A percentile compares a stretch with the other conserved stretches of the same genome.
These are phyloP conservation scores for Xylariaceae sp. DNA, from an alignment of 2,329 filamentous ascomycete species.

Conservation along the genomic window DNA sequence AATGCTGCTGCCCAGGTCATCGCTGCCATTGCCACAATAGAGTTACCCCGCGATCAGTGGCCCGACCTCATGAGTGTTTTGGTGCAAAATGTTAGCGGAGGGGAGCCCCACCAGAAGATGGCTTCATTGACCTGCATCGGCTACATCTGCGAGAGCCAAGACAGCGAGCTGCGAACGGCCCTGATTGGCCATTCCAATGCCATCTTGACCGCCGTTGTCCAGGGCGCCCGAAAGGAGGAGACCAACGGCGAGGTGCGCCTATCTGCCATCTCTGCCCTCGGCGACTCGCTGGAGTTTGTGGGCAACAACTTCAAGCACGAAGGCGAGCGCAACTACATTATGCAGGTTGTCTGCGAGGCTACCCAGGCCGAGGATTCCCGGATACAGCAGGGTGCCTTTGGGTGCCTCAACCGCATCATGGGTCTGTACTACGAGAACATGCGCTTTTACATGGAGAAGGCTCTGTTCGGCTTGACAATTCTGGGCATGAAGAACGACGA, in stretches of 20 bases:
- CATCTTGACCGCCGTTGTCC: conserved; percentile 94
- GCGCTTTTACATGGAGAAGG: conserved; percentile 99
- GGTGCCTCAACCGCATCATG: conserved; percentile 98
- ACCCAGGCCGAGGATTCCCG: conserved; percentile 86
- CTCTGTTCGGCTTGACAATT: conserved; percentile 92
- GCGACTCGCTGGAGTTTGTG: conserved; percentile 95
- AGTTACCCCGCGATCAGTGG: conserved; percentile 91
- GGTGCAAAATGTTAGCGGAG: conserved; percentile 87
- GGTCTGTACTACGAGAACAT: conserved; percentile 98
- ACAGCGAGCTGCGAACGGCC: conserved; percentile 73
- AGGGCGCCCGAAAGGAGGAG: conserved; percentile 96
- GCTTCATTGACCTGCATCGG: conserved; percentile 92
- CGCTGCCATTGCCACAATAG: conserved; percentile 87
- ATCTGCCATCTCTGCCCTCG: conserved; percentile 86
- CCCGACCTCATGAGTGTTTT: conserved; percentile 79
- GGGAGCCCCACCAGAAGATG: conserved; percentile 84
- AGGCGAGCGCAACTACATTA: conserved; percentile 98
- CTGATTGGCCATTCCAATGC: conserved; percentile 87
- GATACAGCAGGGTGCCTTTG: conserved; percentile 93
- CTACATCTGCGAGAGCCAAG: conserved; percentile 95
- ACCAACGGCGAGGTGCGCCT: conserved; percentile 82
- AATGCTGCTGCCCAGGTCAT: conserved; percentile 91
- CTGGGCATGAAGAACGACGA: conserved; percentile 98
- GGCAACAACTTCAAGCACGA: conserved; percentile 98
- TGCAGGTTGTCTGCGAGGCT: conserved; percentile 99